Conservation (phyloP, 1,284 basidiomycete species). For the Cutaneotrichosporon arboriforme region DNA sequence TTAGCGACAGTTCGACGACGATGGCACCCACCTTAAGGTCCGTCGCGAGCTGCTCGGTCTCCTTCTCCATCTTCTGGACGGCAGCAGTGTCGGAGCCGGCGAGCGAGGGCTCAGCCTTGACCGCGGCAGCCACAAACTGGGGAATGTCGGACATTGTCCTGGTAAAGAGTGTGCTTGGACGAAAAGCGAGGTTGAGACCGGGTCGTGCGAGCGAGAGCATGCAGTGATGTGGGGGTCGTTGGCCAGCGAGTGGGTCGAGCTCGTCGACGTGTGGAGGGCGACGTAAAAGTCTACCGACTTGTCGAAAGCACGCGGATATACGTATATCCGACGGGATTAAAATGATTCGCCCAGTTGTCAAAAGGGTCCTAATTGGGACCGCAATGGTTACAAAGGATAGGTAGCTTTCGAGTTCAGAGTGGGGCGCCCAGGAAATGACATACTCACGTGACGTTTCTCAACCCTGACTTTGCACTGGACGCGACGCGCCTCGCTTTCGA, state of each 20-base stretch:
- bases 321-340: too few relatives aligned
- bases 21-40: conserved; percentile 37
- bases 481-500: conserved; percentile 5
- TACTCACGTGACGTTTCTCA: neutral
- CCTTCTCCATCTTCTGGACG: conserved; percentile 31
- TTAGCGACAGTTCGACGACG: neutral
- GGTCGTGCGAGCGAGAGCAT: conserved; percentile 15
- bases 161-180: conserved; percentile 6
- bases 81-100: conserved; percentile 37
- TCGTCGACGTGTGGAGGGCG: too few relatives aligned
- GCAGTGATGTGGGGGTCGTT: conserved; percentile 6
- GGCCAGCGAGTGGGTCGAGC: neutral
- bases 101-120: conserved; percentile 38
- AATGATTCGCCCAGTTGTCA: too few relatives aligned
- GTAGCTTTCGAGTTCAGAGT: too few relatives aligned
- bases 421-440: too few relatives aligned
- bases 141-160: conserved; percentile 35
- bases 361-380: too few relatives aligned
- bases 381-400: too few relatives aligned
- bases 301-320: too few relatives aligned
- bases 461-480: neutral
- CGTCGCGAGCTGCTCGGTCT: conserved; percentile 34
- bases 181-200: conserved; percentile 7
- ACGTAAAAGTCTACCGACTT: too few relatives aligned
- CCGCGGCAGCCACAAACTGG: conserved; percentile 40